Conservation (phyloP, 805 yeast genomes). For the Metschnikowia koreensis region DNA sequence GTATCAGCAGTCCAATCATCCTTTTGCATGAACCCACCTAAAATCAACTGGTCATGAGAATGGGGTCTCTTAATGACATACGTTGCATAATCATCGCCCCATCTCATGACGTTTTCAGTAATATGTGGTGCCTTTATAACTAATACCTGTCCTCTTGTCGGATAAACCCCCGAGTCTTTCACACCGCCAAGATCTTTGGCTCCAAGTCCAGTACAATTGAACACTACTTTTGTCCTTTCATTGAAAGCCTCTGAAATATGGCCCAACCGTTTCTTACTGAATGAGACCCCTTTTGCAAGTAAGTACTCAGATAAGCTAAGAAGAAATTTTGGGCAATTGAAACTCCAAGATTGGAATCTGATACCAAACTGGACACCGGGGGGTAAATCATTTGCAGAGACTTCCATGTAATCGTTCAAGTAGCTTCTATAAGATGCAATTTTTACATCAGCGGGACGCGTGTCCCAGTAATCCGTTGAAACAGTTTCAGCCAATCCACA, state of each 20-base stretch:
- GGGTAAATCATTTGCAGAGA: slow-evolving; percentile 44
- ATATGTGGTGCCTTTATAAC: slow-evolving; percentile 70
- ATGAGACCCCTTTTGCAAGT: slow-evolving; percentile 48
- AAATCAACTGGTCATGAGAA: slow-evolving; percentile 61
- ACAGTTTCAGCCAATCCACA: slow-evolving; percentile 55
- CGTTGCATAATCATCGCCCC: slow-evolving; percentile 61
- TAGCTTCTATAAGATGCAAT: slow-evolving; percentile 48
- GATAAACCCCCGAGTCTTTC: slow-evolving; percentile 57
- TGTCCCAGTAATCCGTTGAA: slow-evolving; percentile 62
- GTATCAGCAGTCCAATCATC: slow-evolving; percentile 64
- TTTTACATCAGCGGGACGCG: slow-evolving; percentile 44
- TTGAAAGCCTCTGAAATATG: slow-evolving; percentile 58
- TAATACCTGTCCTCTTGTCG: slow-evolving; percentile 80
- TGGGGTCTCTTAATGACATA: slow-evolving; percentile 72
- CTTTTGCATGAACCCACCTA: slow-evolving; percentile 73
- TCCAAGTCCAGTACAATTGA: slow-evolving; percentile 79
- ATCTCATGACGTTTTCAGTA: slow-evolving; percentile 53
- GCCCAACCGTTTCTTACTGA: slow-evolving; percentile 44
- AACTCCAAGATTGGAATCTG: slow-evolving; percentile 59
- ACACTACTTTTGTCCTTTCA: slow-evolving; percentile 44
- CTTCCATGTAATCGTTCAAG: slow-evolving; percentile 43
- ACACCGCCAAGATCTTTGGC: slow-evolving; percentile 66
- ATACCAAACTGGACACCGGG: slow-evolving; percentile 57
- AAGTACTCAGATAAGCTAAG: slow-evolving; percentile 46
- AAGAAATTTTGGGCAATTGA: slow-evolving; percentile 67